Base-by-base conservation (phyloP, 495 filamentous ascomycete genomes). In the Podospora anserina region DNA sequence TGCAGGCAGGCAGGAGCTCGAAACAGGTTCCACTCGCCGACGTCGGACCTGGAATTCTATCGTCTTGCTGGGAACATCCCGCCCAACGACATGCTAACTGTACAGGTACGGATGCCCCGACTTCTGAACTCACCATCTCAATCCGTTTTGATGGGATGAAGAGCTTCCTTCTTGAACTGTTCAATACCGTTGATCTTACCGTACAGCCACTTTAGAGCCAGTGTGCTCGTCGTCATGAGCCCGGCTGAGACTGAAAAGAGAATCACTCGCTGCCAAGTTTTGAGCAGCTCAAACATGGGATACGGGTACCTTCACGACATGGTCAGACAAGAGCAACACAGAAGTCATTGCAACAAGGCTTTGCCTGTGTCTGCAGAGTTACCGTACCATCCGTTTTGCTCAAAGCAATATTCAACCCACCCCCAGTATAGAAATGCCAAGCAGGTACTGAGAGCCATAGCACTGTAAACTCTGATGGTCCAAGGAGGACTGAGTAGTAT, bases 341-440 rank as follows among this genome's bases (percentile, higher is more conserved):
- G 18, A 59, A 2, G 0, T 32, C 30, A 59, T 18, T 27, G 15
- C 39, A 16, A 49, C 7, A 49, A 18, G 5, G 39, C 15, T 59
- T 59, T 15, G 19, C 18, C 5, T 20, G 19, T 23, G 19, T 4
- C 56, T 66, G 34, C 19, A 54, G 26, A 66, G 63, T 53, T 19
- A 20, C 55, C 55, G 55, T 58, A 58, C 87, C 87, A 93, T 74
- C 91, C 91, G 71, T 96, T 96, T 64, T 85, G 79, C 19, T 79
- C 71, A 72, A 88, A 92, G 80, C 92, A 96, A 27, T 84, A 84
- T 76, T 97, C 92, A 6, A 96, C 86, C 93, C 93, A 96, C 66
- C 89, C 85, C 92, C 92, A 97, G 78, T 97, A 97, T 16, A 81
- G 78, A 65, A 92, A 86, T 2, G 91, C 92, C 67, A 96, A 80